phyloP scores from a whole-genome alignment of 306 rosid species.

The Malus sylvestris region DNA sequence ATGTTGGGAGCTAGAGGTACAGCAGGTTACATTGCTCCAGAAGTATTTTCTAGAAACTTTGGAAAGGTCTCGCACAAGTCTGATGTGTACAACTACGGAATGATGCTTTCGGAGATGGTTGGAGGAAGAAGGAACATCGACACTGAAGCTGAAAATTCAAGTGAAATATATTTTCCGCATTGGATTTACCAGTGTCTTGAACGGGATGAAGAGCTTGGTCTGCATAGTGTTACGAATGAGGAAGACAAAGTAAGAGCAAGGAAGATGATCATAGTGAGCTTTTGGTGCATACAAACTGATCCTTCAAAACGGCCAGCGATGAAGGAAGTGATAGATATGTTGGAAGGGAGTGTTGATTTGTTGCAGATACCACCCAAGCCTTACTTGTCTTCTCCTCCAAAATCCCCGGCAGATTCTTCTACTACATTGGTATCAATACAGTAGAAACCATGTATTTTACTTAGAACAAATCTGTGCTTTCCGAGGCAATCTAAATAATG shows the following conservation, averaged over 20 bases:
- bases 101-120: conserved; percentile 11
- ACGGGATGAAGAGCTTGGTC: too few species aligned
- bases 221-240: conserved; percentile 2
- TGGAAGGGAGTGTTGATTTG: conserved; percentile 20
- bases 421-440: not conserved
- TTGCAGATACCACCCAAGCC: conserved; percentile 33
- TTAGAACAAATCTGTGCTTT: not conserved
- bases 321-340: conserved; percentile 23
- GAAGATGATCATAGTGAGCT: conserved; percentile 20
- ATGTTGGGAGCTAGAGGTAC: too few species aligned
- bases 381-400: not conserved
- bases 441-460: not conserved
- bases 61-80: conserved; percentile 21
- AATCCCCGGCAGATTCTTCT: not conserved
- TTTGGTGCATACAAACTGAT: conserved; percentile 35
- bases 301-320: conserved; percentile 21
- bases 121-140: conserved; percentile 15
- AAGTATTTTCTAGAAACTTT: too few species aligned
- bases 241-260: conserved; percentile 9
- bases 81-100: conserved; percentile 30
- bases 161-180: conserved; percentile 34
- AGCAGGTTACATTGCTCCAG: too few species aligned
- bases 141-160: not conserved
- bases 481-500: not conserved
- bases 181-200: too few species aligned